A percentile compares a stretch with the other conserved stretches of the same genome.
phyloP scores from a whole-genome alignment of 768 basidiomycete species.

The Boletellus sp. region DNA sequence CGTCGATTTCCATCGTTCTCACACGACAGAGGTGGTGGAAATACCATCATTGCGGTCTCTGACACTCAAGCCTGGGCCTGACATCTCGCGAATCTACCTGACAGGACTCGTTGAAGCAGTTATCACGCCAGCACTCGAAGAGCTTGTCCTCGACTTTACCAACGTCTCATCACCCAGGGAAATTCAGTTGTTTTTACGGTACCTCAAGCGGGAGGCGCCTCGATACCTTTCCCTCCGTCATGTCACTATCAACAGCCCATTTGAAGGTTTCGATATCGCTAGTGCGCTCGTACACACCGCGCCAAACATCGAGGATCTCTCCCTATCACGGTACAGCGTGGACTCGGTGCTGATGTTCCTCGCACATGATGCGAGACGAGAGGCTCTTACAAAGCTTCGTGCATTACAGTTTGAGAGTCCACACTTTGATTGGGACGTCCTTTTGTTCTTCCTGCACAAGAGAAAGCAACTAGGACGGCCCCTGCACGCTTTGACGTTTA shows the following conservation, averaged over 20 bases:
- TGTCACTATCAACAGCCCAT: conserved; percentile 23
- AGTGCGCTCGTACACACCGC: conserved; percentile 23
- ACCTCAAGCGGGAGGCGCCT: conserved; percentile 26
- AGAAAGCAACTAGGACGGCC: conserved; percentile 21
- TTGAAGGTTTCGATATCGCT: conserved; percentile 21
- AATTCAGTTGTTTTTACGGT: conserved; percentile 26
- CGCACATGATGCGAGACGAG: conserved; percentile 23
- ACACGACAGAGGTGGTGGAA: conserved; percentile 8
- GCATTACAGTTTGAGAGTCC: conserved; percentile 20
- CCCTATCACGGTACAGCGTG: conserved; percentile 24
- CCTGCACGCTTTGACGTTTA: conserved; percentile 14
- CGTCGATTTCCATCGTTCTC: conserved; percentile 24
- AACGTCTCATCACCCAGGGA: conserved; percentile 25
- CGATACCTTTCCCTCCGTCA: conserved; percentile 24
- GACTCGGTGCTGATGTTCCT: conserved; percentile 25
- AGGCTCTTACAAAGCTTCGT: conserved; percentile 24
- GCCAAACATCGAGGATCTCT: conserved; percentile 22
- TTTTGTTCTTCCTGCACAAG: conserved; percentile 25
- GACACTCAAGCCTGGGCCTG: conserved; percentile 23
- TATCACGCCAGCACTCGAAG: conserved; percentile 21
- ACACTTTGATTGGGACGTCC: conserved; percentile 27
- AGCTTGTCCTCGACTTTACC: conserved; percentile 26
- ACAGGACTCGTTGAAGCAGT: conserved; percentile 23
- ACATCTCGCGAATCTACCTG: conserved; percentile 28
- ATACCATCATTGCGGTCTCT: conserved; percentile 19